These are phyloP conservation scores for Mortierella alpina DNA, from an alignment of 192 early-diverging fungal species.

Conservation along the genomic window DNA sequence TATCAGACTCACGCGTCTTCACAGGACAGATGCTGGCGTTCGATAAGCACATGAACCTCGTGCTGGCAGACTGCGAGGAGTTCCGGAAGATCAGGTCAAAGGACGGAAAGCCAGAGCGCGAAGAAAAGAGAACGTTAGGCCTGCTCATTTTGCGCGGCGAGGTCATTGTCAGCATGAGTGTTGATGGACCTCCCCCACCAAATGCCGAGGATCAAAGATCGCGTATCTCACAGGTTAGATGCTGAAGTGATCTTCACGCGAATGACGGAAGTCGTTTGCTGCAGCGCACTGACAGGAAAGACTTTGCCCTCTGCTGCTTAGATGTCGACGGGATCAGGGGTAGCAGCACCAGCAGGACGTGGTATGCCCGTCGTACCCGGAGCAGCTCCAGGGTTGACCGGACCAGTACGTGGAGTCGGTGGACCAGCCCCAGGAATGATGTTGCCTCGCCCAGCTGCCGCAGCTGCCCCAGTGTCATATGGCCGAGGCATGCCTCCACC, in stretches of 20 bases:
- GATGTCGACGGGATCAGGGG: conserved; percentile 35
- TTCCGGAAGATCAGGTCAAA: conserved; percentile 92
- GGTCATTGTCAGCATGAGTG: conserved; percentile 87
- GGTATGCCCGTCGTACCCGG: conserved; percentile 73
- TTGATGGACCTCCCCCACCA: conserved; percentile 91
- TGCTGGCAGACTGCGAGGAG: conserved; percentile 97
- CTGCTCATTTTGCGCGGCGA: conserved; percentile 96
- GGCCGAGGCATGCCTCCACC: conserved; percentile 74
- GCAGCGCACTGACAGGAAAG: not conserved
- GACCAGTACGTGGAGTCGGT: conserved; percentile 96
- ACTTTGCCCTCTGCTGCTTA: not conserved
- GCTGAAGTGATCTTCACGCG: too few relatives aligned
- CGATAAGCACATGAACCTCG: conserved; percentile 99
- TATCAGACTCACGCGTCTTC: conserved; percentile 90
- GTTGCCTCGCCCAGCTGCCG: conserved; percentile 79
- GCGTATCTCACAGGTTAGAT: conserved; percentile 53
- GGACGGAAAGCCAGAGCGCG: conserved; percentile 68
- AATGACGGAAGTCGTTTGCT: not conserved
- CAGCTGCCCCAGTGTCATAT: conserved; percentile 81
- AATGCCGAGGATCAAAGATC: conserved; percentile 61
- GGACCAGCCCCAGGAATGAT: conserved; percentile 93
- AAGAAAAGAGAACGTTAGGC: conserved; percentile 93
- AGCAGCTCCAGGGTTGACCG: conserved; percentile 74
- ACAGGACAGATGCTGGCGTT: conserved; percentile 99
- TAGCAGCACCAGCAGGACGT: conserved; percentile 50